Evolutionary conservation across 495 filamentous ascomycete genomes (phyloP).

Genomic region (Penicillium waksmanii): DNA sequence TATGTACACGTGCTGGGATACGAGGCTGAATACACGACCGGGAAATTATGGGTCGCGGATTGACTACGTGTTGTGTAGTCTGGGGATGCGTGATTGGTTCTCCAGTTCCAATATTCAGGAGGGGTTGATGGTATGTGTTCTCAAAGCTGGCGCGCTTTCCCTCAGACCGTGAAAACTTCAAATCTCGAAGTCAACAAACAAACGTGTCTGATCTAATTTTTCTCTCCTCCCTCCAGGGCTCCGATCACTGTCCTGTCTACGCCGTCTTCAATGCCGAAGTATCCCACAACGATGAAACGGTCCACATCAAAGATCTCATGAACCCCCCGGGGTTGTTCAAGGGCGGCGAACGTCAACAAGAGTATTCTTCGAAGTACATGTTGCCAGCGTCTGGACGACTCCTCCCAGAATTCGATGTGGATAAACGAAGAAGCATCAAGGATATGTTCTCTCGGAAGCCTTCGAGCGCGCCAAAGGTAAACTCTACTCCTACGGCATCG

Average conservation of each 20-base stretch:
- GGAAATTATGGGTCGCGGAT: constrained; percentile 91
- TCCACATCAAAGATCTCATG: constrained; percentile 72
- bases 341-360: constrained; percentile 66
- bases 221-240: constrained; percentile 57
- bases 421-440: constrained; percentile 80
- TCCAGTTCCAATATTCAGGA: constrained; percentile 90
- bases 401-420: constrained; percentile 75
- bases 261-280: constrained; percentile 72
- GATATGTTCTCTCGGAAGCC: constrained; percentile 84
- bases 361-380: constrained; percentile 66
- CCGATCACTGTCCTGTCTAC: constrained; percentile 95
- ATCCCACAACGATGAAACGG: constrained; percentile 45
- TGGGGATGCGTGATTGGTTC: constrained; percentile 84
- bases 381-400: constrained; percentile 79
- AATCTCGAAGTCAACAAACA: too few relatives aligned
- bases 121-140: constrained; percentile 69
- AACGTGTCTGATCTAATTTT: constrained; percentile 18
- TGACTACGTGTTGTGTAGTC: constrained; percentile 87
- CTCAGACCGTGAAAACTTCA: too few relatives aligned
- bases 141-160: neutral
- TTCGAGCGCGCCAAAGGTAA: constrained; percentile 8
- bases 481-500: neutral
- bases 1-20: constrained; percentile 98
- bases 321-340: constrained; percentile 78
- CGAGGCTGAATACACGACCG: constrained; percentile 81